Percentiles rank a stretch among this genome's conserved stretches.
Evolutionary conservation across 768 basidiomycete species (phyloP).

Genomic region (Ramaria rubella): DNA sequence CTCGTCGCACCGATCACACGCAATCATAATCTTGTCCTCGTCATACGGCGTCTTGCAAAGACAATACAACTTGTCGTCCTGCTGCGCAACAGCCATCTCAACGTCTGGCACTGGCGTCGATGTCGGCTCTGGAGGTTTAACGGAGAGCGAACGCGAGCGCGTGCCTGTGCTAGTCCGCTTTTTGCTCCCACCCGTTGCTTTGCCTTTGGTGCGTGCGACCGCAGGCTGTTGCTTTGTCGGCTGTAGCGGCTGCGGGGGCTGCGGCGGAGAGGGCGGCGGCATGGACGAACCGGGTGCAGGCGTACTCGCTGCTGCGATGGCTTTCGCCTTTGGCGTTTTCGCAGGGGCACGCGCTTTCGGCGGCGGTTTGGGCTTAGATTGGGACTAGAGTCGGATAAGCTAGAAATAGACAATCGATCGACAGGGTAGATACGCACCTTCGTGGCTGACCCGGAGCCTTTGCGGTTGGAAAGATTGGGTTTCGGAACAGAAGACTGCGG

Average conservation of each 20-base stretch:
- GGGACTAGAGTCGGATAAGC: too few species aligned
- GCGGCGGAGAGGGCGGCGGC: neutral
- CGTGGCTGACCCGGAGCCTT: neutral
- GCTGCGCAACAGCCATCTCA: constrained; percentile 50
- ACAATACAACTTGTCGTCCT: constrained; percentile 75
- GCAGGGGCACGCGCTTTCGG: neutral
- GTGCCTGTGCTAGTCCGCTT: constrained; percentile 17
- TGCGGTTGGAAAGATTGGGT: neutral
- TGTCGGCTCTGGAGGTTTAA: constrained; percentile 45
- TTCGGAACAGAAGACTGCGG: neutral
- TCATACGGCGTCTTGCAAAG: constrained; percentile 84
- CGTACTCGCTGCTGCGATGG: neutral
- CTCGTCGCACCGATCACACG: constrained; percentile 89
- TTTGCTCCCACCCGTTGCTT: neutral
- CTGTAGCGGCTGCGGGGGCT: neutral
- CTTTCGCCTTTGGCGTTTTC: neutral
- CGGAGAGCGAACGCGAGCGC: constrained; percentile 67
- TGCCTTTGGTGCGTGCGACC: neutral
- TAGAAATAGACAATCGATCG: too few species aligned
- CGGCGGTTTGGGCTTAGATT: neutral
- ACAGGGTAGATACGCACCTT: neutral
- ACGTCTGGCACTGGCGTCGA: constrained; percentile 34
- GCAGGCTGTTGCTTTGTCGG: constrained; percentile 1
- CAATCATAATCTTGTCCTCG: constrained; percentile 86
- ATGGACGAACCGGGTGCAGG: constrained; percentile 2